These are phyloP conservation scores for Fusarium virguliforme DNA, from an alignment of 2,329 filamentous ascomycete genomes.

Conservation along the genomic window DNA sequence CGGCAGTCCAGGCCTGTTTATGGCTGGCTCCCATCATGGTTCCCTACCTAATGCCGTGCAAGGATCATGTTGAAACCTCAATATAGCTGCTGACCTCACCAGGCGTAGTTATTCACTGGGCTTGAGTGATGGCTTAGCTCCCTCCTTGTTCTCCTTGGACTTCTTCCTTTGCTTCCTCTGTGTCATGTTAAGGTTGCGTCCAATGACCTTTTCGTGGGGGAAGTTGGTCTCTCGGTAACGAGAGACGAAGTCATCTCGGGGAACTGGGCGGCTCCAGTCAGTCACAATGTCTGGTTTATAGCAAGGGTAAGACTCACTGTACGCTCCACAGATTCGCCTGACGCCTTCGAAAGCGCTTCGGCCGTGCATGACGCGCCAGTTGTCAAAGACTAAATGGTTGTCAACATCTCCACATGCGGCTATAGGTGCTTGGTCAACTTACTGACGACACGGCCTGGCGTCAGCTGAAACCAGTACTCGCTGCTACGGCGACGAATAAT, in stretches of 20 bases:
- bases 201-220: conserved; percentile 59
- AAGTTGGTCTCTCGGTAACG: conserved; percentile 72
- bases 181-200: conserved; percentile 54
- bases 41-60: not conserved
- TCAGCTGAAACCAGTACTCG: conserved; percentile 86
- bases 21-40: conserved; percentile 6
- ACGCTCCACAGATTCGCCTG: conserved; percentile 90
- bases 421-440: conserved; percentile 55
- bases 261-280: conserved; percentile 67
- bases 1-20: conserved; percentile 4
- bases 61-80: not conserved
- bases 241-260: conserved; percentile 85
- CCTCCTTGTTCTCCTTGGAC: conserved; percentile 15
- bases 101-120: conserved; percentile 2
- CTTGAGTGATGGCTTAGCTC: conserved; percentile 19
- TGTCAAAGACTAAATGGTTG: conserved; percentile 80
- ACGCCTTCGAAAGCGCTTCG: conserved; percentile 86
- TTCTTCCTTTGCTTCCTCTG: conserved; percentile 26
- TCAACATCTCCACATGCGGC: conserved; percentile 31
- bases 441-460: conserved; percentile 85
- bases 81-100: not conserved
- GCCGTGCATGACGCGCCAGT: conserved; percentile 95
- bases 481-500: conserved; percentile 76
- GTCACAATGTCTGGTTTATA: not conserved
- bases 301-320: conserved; percentile 73